A percentile compares a stretch with the other conserved stretches of the same genome.
phyloP scores from a whole-genome alignment of 805 yeast genomes.

The Saccharomycopsis sp. region DNA sequence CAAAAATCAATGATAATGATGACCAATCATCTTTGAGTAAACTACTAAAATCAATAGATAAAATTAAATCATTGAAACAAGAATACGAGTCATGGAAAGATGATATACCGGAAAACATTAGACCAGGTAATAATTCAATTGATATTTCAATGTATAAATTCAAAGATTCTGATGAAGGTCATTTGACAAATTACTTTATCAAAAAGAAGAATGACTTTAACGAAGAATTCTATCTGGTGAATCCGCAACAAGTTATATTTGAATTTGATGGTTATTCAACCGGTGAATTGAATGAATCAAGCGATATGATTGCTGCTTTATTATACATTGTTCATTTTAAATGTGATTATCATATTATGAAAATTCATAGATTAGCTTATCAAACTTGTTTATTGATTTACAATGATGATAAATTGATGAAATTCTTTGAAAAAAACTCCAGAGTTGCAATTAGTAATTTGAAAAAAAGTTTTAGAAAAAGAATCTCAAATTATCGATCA shows the following conservation, averaged over 20 bases:
- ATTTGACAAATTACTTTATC: too few relatives aligned
- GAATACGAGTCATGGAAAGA: conserved; percentile 12
- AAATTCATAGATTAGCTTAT: conserved; percentile 5
- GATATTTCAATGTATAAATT: background rate
- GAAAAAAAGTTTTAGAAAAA: too few relatives aligned
- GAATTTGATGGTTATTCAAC: too few relatives aligned
- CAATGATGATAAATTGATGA: background rate
- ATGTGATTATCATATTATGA: conserved; percentile 6
- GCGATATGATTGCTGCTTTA: too few relatives aligned
- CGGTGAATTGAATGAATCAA: too few relatives aligned
- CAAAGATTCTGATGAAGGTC: too few relatives aligned
- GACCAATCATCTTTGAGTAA: conserved; percentile 2
- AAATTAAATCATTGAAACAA: background rate
- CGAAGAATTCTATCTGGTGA: too few relatives aligned
- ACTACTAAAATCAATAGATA: conserved; percentile 5
- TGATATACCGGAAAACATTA: conserved; percentile 11
- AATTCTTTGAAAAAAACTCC: background rate
- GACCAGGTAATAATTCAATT: conserved; percentile 9
- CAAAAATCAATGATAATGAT: background rate
- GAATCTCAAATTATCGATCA: background rate
- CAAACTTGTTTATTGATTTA: conserved; percentile 1
- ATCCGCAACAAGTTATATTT: too few relatives aligned
- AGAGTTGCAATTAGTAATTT: background rate
- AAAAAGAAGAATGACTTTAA: too few relatives aligned
- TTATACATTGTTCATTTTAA: conserved; percentile 3